Base-by-base conservation (phyloP, 2,329 filamentous ascomycete genomes). In the Penicillium sp. region DNA sequence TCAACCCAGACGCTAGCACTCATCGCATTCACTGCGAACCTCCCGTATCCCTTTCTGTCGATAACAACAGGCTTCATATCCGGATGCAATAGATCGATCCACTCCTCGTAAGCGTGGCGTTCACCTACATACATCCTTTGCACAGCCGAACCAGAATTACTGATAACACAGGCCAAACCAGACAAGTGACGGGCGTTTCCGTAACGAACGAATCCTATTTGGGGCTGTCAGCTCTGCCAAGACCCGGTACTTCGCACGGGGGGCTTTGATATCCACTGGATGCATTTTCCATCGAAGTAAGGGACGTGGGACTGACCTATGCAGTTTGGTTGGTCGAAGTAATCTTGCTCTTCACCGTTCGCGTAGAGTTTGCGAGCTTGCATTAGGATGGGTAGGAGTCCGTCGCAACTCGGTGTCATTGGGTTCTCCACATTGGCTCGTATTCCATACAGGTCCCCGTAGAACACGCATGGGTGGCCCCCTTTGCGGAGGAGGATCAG, bases 401-500 rank as follows among this genome's bases (percentile, higher is more conserved):
- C 79, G 29, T 78, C 79, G 52, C 80, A 82, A 3, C 81, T 75
- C 0, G 84, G 84, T 4, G 72, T 73, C 53, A 81, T 77, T 4
- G 79, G 74, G n/a, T 78, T 75, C 24, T 80, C 74, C 45, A 72
- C 66, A 44, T 70, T 72, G 10, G 73, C 78, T 53, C 77, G 75
- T 45, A 85, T 84, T 21, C 87, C 86, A 68, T 87, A 88, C 1
- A 89, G 68, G 64, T 90, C 87, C 22, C 87, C 86, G 66, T 86
- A 90, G 68, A 90, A 90, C 34, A 89, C 75, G 61, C 84, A 89
- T 0, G 87, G 87, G 27, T 84, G 80, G 14, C 86, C 86, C 32
- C 82, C 75, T 46, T 78, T 72, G 11, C 85, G 81, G 24, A 91
- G 82, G 1, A 92, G 81, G 51, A 90, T 89, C 42, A 91, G 78